Base-by-base conservation (phyloP, 2,329 filamentous ascomycete species). In the Diatrype stigma region DNA sequence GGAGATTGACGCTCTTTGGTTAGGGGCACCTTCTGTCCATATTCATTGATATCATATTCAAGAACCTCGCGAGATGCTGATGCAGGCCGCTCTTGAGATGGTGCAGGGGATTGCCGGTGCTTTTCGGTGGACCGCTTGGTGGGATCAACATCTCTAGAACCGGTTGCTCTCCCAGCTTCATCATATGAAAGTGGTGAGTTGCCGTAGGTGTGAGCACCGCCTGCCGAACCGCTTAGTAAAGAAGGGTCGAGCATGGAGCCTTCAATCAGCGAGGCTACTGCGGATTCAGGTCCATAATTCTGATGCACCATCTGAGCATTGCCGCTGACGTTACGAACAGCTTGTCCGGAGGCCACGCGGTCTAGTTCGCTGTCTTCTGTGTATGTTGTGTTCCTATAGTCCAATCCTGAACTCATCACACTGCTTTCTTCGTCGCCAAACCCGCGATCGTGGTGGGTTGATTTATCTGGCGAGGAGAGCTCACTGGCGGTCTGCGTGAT, bases 211-310 rank as follows among this genome's bases (percentile, higher is more conserved):
- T 78, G 74, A n/a, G 74, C 74, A 60, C 67, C 67, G 22, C 72
- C 71, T 30, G 74, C 76, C 12, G 82, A 85, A 10, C 75, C 77
- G 14, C 71, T 92, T 48, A 96, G 66, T 12, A 86, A 81, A 2
- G 90, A 95, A 47, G 80, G 79, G 4, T 82, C 79, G 16, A 82
- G 66, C 67, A 79, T 73, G 0, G 90, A 93, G 17, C 91, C 90
- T 60, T 94, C 87, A 2, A 86, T 74, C 6, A 97, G 75, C 16
- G 92, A 96, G 7, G 93, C 93, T 11, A 97, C 92, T 10, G 88
- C 89, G 14, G 92, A 96, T 68, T 96, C 92, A 0, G 96, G 85
- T 2, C 81, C 90, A 32, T 84, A 65, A 2, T 82, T 83, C 1
- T 82, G 85, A 60, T 91, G 84, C 3, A 95, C 79, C 63, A 90